phyloP scores from a whole-genome alignment of 805 yeast species.

The Saccharomycopsis fodiens region DNA sequence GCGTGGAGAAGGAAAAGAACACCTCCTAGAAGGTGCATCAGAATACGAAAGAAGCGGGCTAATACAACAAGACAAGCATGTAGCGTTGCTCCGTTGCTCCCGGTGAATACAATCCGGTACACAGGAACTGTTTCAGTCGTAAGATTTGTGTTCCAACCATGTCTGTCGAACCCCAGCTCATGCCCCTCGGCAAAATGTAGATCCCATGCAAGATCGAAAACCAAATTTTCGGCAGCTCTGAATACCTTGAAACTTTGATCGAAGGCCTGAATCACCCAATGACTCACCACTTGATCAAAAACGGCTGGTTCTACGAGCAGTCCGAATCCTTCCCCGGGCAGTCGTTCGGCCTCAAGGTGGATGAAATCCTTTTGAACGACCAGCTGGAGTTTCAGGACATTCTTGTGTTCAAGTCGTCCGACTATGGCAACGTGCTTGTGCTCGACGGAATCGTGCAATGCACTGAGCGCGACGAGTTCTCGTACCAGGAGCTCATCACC shows the following conservation, averaged over 20 bases:
- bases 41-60: too few relatives aligned
- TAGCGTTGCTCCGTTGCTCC: too few relatives aligned
- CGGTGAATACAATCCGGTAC: too few relatives aligned
- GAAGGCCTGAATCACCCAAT: conserved; percentile 10
- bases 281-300: conserved; percentile 30
- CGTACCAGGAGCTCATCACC: conserved; percentile 87
- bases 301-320: conserved; percentile 80
- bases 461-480: conserved; percentile 87
- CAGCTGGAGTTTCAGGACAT: conserved; percentile 75
- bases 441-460: conserved; percentile 88
- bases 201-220: neutral
- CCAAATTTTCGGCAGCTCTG: neutral
- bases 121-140: too few relatives aligned
- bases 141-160: too few relatives aligned
- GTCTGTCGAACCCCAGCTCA: too few relatives aligned
- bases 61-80: too few relatives aligned
- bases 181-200: neutral
- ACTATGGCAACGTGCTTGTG: conserved; percentile 82
- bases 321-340: conserved; percentile 81
- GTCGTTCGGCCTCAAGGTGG: conserved; percentile 60
- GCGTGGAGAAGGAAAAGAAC: too few relatives aligned
- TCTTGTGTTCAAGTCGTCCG: conserved; percentile 64
- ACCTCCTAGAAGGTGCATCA: too few relatives aligned
- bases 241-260: neutral
- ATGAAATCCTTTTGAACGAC: conserved; percentile 56